Evolutionary conservation across 176 grass and related monocot genomes (phyloP).

Genomic region (Cenchrus americanus): DNA sequence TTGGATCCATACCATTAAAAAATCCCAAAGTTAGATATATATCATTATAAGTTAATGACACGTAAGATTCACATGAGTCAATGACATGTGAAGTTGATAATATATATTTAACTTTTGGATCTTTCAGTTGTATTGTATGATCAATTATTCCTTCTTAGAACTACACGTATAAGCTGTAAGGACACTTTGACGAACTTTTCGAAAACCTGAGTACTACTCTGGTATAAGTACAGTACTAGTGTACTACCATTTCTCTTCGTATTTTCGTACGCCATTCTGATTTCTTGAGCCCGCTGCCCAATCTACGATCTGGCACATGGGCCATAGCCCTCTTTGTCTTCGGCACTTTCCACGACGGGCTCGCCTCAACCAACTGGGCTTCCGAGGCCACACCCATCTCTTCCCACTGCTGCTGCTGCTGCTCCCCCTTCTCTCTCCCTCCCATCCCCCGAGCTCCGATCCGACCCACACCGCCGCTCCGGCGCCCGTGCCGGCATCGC

Average conservation of each 20-base stretch:
- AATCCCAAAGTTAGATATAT: no score
- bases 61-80: no score
- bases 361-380: neutral
- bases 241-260: neutral
- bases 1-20: no score
- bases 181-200: neutral
- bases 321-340: neutral
- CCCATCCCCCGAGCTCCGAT: slow-evolving; percentile 27
- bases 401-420: no score
- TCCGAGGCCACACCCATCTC: neutral
- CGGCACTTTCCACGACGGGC: neutral
- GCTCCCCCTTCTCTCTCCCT: neutral
- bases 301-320: neutral
- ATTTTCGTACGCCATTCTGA: neutral
- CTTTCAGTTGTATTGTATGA: no score
- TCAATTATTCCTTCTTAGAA: neutral
- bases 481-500: neutral
- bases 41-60: no score
- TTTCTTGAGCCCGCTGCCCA: no score
- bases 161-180: neutral
- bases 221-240: no score
- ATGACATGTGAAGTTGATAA: no score
- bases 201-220: neutral
- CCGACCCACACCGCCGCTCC: neutral
- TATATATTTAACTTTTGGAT: no score